A percentile compares a stretch with the other conserved stretches of the same genome.
phyloP scores from a whole-genome alignment of 345 rosid genomes.

The Acer negundo region DNA sequence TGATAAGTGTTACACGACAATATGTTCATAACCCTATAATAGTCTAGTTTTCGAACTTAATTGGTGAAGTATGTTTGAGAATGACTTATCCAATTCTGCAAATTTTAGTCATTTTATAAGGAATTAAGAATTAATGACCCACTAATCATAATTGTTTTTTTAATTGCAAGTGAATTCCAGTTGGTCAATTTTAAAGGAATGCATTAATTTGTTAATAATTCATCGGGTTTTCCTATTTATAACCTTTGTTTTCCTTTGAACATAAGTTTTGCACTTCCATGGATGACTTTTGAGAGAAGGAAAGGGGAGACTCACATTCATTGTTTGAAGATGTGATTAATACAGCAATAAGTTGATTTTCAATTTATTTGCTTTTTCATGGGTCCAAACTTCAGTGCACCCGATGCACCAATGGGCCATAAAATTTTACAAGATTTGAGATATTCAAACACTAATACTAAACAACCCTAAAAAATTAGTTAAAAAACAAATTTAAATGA shows the following conservation, averaged over 20 bases:
- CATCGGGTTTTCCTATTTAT: not conserved
- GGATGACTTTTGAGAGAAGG: not conserved
- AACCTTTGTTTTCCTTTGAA: not conserved
- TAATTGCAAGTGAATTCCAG: not conserved
- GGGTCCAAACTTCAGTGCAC: too few relatives aligned
- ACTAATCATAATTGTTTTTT: not conserved
- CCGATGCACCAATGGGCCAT: too few relatives aligned
- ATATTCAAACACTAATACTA: too few relatives aligned
- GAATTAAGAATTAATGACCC: not conserved
- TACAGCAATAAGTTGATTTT: too few relatives aligned
- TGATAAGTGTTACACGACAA: not conserved
- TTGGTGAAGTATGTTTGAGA: not conserved
- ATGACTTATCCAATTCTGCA: not conserved
- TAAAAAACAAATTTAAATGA: too few relatives aligned
- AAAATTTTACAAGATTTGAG: too few relatives aligned
- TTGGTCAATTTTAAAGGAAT: not conserved
- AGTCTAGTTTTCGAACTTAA: not conserved
- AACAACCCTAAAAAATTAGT: too few relatives aligned
- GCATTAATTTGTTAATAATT: not conserved
- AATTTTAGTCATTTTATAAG: not conserved
- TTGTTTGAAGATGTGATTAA: too few relatives aligned
- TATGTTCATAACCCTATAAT: too few relatives aligned
- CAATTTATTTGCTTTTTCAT: too few relatives aligned
- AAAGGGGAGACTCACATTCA: not conserved
- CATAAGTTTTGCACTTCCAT: too few relatives aligned